phyloP scores from a whole-genome alignment of 768 basidiomycete species.

The Russula compacta region DNA sequence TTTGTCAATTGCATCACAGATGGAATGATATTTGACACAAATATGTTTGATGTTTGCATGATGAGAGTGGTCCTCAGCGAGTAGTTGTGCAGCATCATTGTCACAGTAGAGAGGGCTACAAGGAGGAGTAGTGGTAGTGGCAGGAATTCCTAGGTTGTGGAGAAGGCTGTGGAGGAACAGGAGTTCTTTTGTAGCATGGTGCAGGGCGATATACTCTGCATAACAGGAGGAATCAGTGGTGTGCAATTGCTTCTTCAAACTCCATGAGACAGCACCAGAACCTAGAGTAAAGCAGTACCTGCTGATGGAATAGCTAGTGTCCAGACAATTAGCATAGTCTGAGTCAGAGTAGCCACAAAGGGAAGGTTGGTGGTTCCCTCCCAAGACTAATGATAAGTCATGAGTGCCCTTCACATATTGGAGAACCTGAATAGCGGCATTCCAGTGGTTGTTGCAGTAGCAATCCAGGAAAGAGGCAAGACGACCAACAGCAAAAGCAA shows the following conservation, averaged over 20 bases:
- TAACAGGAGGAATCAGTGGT: neutral
- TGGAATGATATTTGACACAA: neutral
- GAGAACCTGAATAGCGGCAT: neutral
- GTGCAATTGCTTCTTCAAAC: neutral
- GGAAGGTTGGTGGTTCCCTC: accelerated
- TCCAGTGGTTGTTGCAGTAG: neutral
- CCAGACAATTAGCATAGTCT: neutral
- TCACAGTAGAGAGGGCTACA: neutral
- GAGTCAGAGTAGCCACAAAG: neutral
- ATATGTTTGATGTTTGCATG: neutral
- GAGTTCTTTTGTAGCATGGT: neutral
- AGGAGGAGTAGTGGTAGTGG: neutral
- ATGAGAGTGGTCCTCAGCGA: neutral
- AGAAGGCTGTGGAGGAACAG: too few relatives aligned
- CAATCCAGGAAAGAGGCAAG: neutral
- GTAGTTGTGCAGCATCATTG: neutral
- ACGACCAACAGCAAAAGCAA: neutral
- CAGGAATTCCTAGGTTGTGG: neutral
- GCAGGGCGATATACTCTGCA: neutral
- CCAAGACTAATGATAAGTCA: neutral
- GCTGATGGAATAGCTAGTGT: neutral
- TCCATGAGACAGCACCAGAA: neutral
- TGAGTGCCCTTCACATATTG: neutral
- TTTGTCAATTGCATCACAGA: neutral
- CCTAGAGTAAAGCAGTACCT: neutral